Base-by-base conservation (phyloP, 139 green algal genomes). In the Gonium pectorale region DNA sequence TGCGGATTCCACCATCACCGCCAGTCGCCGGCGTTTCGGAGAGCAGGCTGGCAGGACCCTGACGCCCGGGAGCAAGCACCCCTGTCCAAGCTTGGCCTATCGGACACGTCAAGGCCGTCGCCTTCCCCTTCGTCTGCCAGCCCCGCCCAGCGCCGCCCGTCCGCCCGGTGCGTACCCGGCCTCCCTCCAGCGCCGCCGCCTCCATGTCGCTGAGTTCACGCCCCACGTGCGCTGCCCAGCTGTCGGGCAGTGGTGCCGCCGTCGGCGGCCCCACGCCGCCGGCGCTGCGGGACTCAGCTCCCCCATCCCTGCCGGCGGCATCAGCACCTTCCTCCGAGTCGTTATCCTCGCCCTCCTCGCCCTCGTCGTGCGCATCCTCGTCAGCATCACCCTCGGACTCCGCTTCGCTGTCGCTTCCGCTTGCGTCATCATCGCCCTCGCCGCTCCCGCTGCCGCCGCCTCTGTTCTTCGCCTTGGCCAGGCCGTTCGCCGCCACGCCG, bases 181-280 rank as follows among this genome's bases (percentile, higher is more conserved):
- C 74, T 3, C 3, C 66, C 59, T 86, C 31, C 72, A 82, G 83
- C 15, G 72, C 70, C 17, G 67, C 82, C 71, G 80, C 51, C 46
- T 89, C 59, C 8, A 24, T 51, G 2, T 87, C 80, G 2, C 31
- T 46, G 37, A 90, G 77, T 60, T 87, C 79, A 27, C 83, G 73
- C n/a, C 81, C 75, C 51, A 90, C 70, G 29, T 90, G 83, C 35
- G 67, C 62, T 0, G 68, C 62, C 86, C 86, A 92, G 1, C 41
- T 79, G 79, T 89, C 83, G 6, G 33, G 51, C 66, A 26, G 40
- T 26, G 60, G 38, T 86, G 6, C 27, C 43, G 44, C 2, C 41
- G 66, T 15, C 24, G 71, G 24, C 69, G 26, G 5, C 69, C 0
- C 38, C 49, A 31, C 80, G 24, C 40, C 67, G 40, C 40, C 22